Conservation (phyloP, 495 filamentous ascomycete species). For the Penicillium dipodomyicola region DNA sequence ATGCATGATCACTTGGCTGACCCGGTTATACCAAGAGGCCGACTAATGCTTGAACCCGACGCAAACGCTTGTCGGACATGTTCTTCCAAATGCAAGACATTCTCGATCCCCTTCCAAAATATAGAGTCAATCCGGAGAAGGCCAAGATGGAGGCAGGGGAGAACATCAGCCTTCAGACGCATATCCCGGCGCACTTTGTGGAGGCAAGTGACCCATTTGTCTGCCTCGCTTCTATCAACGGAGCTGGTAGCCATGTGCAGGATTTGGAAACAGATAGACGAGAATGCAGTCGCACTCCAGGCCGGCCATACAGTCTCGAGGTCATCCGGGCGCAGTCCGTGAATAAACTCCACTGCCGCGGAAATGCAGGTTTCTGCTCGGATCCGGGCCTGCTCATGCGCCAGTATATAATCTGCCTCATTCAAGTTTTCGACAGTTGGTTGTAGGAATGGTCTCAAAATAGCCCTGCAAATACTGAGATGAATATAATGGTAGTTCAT, state of each 20-base stretch:
- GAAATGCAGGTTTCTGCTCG: background rate
- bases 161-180: slow-evolving; percentile 6
- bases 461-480: slow-evolving; percentile 1
- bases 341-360: background rate
- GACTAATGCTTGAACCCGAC: background rate
- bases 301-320: slow-evolving; percentile 6
- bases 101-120: slow-evolving; percentile 8
- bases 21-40: background rate
- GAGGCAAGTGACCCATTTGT: slow-evolving; percentile 1
- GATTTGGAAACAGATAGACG: slow-evolving; percentile 6
- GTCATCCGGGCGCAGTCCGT: slow-evolving; percentile 1
- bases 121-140: slow-evolving; percentile 8
- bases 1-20: background rate
- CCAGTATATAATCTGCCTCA: background rate
- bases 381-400: slow-evolving; percentile 4
- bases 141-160: slow-evolving; percentile 9
- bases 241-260: background rate
- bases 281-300: slow-evolving; percentile 8
- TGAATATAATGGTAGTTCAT: slow-evolving; percentile 6
- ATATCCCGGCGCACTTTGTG: slow-evolving; percentile 5
- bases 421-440: background rate
- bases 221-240: background rate
- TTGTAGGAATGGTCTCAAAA: slow-evolving; percentile 4
- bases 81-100: slow-evolving; percentile 6
- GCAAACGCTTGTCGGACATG: slow-evolving; percentile 6